Evolutionary conservation across 805 yeast genomes (phyloP).

Genomic region (Lachancea mirantina): DNA sequence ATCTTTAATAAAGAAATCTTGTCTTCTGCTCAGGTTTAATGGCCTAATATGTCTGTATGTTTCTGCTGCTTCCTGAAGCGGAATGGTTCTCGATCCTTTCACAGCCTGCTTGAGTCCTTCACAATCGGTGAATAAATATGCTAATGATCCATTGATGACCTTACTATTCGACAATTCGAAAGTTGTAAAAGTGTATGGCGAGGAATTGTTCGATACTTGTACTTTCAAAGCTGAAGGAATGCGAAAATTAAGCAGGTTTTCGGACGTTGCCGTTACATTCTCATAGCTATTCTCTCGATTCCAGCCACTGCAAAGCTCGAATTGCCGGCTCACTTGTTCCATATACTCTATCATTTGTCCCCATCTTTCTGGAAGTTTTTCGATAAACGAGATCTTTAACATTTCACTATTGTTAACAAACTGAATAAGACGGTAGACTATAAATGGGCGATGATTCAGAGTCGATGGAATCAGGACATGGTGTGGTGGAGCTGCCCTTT

Average conservation of each 20-base stretch:
- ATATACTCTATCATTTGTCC: constrained; percentile 64
- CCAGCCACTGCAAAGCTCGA: constrained; percentile 69
- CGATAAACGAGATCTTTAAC: no score
- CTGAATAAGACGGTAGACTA: no score
- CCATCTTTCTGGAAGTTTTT: no score
- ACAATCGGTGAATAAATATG: constrained; percentile 67
- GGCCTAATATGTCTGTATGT: constrained; percentile 61
- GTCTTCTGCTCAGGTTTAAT: no score
- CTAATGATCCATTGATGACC: constrained; percentile 69
- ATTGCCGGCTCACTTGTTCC: constrained; percentile 76
- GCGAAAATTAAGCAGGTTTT: constrained; percentile 59
- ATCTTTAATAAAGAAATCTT: no score
- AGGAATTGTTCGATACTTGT: constrained; percentile 61
- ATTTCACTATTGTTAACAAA: no score
- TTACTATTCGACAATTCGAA: constrained; percentile 60
- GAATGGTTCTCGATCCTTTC: constrained; percentile 42
- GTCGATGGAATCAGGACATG: no score
- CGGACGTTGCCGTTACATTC: constrained; percentile 64
- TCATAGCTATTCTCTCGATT: constrained; percentile 71
- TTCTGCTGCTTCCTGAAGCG: constrained; percentile 59
- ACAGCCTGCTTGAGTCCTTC: constrained; percentile 44
- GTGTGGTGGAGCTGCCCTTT: no score
- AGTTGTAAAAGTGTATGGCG: constrained; percentile 64
- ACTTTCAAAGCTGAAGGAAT: constrained; percentile 63
- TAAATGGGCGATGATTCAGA: no score